phyloP scores from a whole-genome alignment of 306 rosid genomes.

The Astragalus glycyphyllos region DNA sequence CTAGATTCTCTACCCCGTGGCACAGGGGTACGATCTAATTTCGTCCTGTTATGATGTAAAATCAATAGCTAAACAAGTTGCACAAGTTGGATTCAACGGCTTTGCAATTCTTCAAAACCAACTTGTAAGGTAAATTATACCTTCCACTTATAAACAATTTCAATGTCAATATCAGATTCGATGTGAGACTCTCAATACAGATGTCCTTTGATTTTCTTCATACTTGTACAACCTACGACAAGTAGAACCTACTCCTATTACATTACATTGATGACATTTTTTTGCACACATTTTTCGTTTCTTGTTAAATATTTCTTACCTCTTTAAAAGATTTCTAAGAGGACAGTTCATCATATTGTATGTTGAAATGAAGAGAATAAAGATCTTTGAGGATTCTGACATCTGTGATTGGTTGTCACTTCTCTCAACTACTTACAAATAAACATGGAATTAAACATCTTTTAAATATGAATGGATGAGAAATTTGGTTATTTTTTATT shows the following conservation, averaged over 20 bases:
- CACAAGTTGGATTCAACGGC: too few species aligned
- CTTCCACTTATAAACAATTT: too few species aligned
- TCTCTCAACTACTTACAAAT: conserved; percentile 42
- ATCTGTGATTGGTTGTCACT: conserved; percentile 51
- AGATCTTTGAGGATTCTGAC: conserved; percentile 40
- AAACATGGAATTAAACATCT: conserved; percentile 37
- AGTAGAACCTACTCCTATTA: background rate
- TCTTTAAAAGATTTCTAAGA: conserved; percentile 3
- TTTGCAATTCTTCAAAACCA: too few species aligned
- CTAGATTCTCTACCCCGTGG: background rate
- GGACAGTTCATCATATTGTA: conserved; percentile 31
- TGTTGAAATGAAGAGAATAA: conserved; percentile 32
- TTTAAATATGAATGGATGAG: conserved; percentile 48
- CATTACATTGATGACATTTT: conserved; percentile 25
- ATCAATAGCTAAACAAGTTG: too few species aligned
- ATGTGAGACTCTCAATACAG: background rate
- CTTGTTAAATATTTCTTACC: background rate
- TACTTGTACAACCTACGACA: background rate
- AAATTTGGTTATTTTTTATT: conserved; percentile 42
- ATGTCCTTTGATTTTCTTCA: conserved; percentile 10
- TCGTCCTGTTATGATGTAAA: too few species aligned
- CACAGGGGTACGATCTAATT: too few species aligned
- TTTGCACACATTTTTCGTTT: conserved; percentile 22
- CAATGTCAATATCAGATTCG: too few species aligned
- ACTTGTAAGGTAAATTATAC: too few species aligned